Conservation (phyloP, 257 asterid species). For the Solanum sitiens region DNA sequence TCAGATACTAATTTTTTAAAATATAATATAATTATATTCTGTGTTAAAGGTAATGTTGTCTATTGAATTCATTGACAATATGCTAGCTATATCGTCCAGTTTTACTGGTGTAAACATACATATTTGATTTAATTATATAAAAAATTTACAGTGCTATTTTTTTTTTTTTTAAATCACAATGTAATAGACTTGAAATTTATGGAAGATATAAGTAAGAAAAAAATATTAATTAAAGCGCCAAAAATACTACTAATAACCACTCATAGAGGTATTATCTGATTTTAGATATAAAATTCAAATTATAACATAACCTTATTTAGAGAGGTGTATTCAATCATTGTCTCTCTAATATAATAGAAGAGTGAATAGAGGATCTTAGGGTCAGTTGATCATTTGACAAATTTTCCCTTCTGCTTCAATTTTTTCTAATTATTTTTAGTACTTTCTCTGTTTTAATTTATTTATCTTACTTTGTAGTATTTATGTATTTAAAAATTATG, state of each 20-base stretch:
- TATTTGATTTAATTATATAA: not conserved
- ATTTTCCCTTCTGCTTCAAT: not conserved
- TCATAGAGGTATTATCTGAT: too few species aligned
- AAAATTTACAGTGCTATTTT: not conserved
- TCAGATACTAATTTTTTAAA: too few species aligned
- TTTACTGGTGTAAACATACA: not conserved
- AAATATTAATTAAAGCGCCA: too few species aligned
- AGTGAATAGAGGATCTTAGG: not conserved
- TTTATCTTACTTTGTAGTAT: not conserved
- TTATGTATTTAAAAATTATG: not conserved
- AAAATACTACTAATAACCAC: not conserved
- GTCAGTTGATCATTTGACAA: not conserved
- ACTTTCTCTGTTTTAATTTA: too few species aligned
- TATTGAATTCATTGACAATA: not conserved
- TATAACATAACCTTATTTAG: too few species aligned
- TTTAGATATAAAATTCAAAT: too few species aligned
- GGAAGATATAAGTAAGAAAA: too few species aligned
- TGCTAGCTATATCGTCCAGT: not conserved
- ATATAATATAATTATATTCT: too few species aligned
- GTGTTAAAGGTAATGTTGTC: too few species aligned
- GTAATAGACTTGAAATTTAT: too few species aligned
- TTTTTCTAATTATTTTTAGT: not conserved
- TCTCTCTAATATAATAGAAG: not conserved
- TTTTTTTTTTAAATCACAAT: not conserved
- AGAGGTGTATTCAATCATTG: too few species aligned